These are phyloP conservation scores for Hypoxylon rickii DNA, from an alignment of 495 filamentous ascomycete genomes.

Conservation along the genomic window DNA sequence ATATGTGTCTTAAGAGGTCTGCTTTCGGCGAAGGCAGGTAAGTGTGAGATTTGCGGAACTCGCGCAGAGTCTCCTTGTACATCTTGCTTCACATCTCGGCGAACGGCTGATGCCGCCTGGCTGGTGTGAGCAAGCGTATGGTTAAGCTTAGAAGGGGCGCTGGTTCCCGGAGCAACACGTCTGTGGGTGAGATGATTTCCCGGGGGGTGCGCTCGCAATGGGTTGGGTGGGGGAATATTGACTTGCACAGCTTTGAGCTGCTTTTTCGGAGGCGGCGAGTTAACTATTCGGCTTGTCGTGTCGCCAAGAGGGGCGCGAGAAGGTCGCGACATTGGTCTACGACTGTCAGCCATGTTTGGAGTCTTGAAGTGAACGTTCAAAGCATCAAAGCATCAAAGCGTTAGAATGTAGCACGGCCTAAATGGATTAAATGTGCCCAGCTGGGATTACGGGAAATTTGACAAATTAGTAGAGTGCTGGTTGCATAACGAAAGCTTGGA, in stretches of 20 bases:
- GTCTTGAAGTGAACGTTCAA: conserved; percentile 2
- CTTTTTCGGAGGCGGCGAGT: conserved; percentile 39
- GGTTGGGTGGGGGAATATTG: conserved; percentile 13
- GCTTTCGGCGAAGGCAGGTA: conserved; percentile 60
- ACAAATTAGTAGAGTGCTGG: no score
- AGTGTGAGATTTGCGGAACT: conserved; percentile 73
- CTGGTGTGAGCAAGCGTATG: conserved; percentile 7
- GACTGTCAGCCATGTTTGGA: conserved; percentile 44
- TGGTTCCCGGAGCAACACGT: conserved; percentile 14
- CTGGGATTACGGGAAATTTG: neutral
- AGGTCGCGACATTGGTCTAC: conserved; percentile 31
- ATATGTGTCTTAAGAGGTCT: conserved; percentile 74
- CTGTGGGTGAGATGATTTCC: conserved; percentile 16
- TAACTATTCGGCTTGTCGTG: conserved; percentile 51
- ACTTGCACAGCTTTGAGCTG: conserved; percentile 13
- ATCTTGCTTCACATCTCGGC: conserved; percentile 59
- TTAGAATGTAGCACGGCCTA: no score
- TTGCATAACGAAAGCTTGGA: no score
- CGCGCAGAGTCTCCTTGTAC: conserved; percentile 61
- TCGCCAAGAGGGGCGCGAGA: conserved; percentile 52
- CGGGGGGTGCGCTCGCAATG: conserved; percentile 34
- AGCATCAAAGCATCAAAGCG: no score
- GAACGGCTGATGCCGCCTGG: conserved; percentile 46
- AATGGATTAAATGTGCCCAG: no score
- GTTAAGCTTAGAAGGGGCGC: conserved; percentile 24